Conservation (phyloP, 441 rosid genomes). For the Adansonia rubrostipa region DNA sequence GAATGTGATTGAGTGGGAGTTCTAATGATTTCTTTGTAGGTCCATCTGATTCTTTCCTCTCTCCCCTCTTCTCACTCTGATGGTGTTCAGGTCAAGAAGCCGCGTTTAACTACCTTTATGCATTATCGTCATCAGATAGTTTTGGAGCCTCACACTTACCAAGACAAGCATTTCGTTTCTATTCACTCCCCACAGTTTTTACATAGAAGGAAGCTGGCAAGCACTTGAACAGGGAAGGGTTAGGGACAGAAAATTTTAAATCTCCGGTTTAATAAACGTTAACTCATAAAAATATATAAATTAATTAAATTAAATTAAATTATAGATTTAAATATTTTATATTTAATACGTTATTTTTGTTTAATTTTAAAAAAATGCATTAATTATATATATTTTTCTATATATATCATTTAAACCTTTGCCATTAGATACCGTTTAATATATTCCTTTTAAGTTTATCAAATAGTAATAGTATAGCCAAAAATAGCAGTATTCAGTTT, state of each 20-base stretch:
- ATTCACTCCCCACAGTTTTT: background rate
- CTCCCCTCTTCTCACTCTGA: constrained; percentile 8
- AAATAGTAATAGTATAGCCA: background rate
- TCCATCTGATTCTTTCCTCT: constrained; percentile 10
- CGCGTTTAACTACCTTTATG: background rate
- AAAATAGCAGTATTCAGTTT: background rate
- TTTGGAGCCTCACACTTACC: constrained; percentile 20
- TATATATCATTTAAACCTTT: too few species aligned
- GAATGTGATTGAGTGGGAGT: constrained; percentile 45
- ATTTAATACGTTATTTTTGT: too few species aligned
- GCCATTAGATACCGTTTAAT: too few species aligned
- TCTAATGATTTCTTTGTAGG: constrained; percentile 35
- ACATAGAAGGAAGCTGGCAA: constrained; percentile 11
- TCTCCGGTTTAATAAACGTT: too few species aligned
- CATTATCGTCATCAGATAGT: background rate
- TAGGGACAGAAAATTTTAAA: too few species aligned
- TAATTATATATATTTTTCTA: too few species aligned
- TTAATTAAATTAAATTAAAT: too few species aligned
- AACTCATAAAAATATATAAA: too few species aligned
- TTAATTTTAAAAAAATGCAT: too few species aligned
- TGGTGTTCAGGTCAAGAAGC: constrained; percentile 13
- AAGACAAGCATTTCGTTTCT: constrained; percentile 36
- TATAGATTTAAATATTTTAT: too few species aligned
- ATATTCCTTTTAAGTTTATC: background rate
- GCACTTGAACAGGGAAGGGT: background rate